These are phyloP conservation scores for Globisporangium spiculum DNA, from an alignment of 352 stramenopile species.

Conservation along the genomic window DNA sequence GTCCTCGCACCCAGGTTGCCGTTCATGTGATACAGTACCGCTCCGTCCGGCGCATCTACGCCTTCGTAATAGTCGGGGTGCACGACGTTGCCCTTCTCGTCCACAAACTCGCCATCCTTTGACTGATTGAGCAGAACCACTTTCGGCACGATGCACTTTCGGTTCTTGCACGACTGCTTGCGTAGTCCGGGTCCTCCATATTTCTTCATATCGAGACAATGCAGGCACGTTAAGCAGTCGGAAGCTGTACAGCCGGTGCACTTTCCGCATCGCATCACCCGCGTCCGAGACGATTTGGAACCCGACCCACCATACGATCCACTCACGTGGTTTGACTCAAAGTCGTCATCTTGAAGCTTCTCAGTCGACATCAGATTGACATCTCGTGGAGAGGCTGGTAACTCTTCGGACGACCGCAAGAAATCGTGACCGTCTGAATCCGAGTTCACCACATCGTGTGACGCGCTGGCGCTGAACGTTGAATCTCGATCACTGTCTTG, in stretches of 20 bases:
- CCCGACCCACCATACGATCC: slow-evolving; percentile 33
- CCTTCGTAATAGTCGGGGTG: slow-evolving; percentile 33
- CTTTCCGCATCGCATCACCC: slow-evolving; percentile 75
- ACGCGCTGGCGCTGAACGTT: slow-evolving; percentile 20
- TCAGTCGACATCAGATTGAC: slow-evolving; percentile 30
- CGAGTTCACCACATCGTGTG: slow-evolving; percentile 20
- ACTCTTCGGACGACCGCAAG: slow-evolving; percentile 27
- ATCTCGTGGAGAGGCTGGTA: slow-evolving; percentile 32
- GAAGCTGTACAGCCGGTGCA: slow-evolving; percentile 64
- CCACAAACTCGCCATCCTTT: slow-evolving; percentile 49
- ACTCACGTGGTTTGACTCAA: slow-evolving; percentile 10
- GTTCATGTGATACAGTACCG: slow-evolving; percentile 19
- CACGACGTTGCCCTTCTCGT: slow-evolving; percentile 44
- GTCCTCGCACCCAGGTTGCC: slow-evolving; percentile 18
- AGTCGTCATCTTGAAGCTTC: slow-evolving; percentile 33
- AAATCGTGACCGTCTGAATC: slow-evolving; percentile 31
- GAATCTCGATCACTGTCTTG: slow-evolving; percentile 58
- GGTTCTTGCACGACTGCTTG: slow-evolving; percentile 81
- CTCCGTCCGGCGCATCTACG: slow-evolving; percentile 25
- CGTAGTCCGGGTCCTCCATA: slow-evolving; percentile 74
- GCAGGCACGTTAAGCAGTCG: slow-evolving; percentile 75
- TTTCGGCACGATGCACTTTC: slow-evolving; percentile 73
- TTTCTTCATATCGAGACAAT: slow-evolving; percentile 86
- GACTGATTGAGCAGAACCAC: slow-evolving; percentile 65
- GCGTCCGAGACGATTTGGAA: slow-evolving; percentile 39